phyloP scores from a whole-genome alignment of 208 protist species.

The Tritrichomonas musculus region DNA sequence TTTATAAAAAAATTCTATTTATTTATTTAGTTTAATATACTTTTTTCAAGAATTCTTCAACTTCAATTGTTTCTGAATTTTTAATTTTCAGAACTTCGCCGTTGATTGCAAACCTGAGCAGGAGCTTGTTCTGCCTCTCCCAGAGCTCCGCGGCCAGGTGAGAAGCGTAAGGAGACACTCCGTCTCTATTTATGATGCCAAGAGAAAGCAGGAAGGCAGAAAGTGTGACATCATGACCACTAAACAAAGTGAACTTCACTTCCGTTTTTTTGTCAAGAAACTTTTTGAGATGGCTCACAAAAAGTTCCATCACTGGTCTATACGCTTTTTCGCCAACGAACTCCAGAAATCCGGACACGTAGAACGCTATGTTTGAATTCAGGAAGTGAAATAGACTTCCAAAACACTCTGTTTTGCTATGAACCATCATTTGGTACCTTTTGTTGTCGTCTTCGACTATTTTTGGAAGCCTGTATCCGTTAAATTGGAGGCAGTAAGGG shows the following conservation, averaged over 20 bases:
- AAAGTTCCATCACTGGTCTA: neutral
- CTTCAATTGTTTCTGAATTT: no score
- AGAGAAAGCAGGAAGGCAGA: neutral
- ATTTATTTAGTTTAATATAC: no score
- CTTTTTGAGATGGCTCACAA: neutral
- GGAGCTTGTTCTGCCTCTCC: neutral
- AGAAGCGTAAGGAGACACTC: neutral
- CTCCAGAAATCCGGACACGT: neutral
- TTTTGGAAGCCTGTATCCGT: no score
- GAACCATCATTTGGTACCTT: neutral
- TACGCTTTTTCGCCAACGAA: neutral
- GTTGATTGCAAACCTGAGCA: no score
- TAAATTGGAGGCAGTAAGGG: neutral
- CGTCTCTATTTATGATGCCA: neutral
- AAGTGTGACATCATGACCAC: neutral
- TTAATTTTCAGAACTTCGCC: no score
- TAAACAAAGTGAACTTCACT: neutral
- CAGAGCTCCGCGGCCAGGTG: neutral
- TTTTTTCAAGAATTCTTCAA: no score
- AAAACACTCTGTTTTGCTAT: no score
- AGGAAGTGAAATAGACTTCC: no score
- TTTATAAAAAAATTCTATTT: no score
- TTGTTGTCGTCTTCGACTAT: neutral
- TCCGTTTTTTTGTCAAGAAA: neutral
- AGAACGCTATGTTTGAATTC: neutral